A percentile compares a stretch with the other conserved stretches of the same genome.
phyloP scores from a whole-genome alignment of 257 asterid species.

The Rauvolfia tetraphylla region DNA sequence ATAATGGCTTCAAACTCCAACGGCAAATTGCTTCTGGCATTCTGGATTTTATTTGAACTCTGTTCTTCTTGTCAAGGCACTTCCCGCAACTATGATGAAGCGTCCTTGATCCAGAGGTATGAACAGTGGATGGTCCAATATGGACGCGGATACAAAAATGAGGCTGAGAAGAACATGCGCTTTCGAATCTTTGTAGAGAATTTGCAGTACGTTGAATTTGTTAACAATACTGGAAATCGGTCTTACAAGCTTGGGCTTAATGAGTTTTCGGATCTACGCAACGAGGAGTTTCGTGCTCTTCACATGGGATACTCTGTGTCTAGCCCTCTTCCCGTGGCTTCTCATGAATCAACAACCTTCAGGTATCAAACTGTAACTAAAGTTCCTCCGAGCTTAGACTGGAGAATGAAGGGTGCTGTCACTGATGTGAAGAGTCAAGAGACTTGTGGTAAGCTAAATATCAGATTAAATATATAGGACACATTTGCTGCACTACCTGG shows the following conservation, averaged over 20 bases:
- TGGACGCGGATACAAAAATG: not conserved
- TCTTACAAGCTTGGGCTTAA: conserved; percentile 8
- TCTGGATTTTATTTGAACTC: not conserved
- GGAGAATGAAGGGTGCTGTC: conserved; percentile 3
- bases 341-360: not conserved
- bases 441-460: not conserved
- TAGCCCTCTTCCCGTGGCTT: not conserved
- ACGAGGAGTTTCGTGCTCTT: not conserved
- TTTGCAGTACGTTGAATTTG: not conserved
- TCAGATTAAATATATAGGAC: too few relatives aligned
- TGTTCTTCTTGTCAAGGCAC: not conserved
- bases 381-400: not conserved
- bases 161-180: not conserved
- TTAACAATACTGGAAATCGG: not conserved
- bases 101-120: not conserved
- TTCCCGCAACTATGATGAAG: not conserved
- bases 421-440: conserved; percentile 1
- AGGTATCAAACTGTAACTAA: not conserved
- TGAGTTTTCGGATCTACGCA: not conserved
- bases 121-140: conserved; percentile 2
- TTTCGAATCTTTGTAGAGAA: not conserved
- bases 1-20: not conserved
- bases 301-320: not conserved
- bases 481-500: too few relatives aligned
- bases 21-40: not conserved